Percentiles rank a stretch among this genome's conserved stretches.
These are phyloP conservation scores for Brassica carinata DNA, from an alignment of 345 rosid species.

Conservation along the genomic window DNA sequence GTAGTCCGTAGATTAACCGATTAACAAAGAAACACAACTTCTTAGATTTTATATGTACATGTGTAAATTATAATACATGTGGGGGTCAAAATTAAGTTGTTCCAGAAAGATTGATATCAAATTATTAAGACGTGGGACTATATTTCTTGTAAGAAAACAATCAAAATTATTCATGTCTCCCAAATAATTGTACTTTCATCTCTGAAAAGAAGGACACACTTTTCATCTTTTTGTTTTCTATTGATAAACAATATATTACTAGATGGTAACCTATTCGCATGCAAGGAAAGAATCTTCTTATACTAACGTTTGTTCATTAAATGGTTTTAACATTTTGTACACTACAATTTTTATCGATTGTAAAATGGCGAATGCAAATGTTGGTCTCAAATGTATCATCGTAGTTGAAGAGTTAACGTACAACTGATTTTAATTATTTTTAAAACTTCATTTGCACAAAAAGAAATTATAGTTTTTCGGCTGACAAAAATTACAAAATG, in stretches of 20 bases:
- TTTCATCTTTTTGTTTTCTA: slow-evolving; percentile 10
- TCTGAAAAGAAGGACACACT: slow-evolving; percentile 30
- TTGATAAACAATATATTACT: not conserved
- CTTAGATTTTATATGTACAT: not conserved
- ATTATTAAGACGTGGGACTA: slow-evolving; percentile 39
- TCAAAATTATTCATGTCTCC: slow-evolving; percentile 12
- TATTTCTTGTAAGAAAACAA: slow-evolving; percentile 18
- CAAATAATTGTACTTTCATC: slow-evolving; percentile 33
- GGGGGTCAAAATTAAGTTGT: slow-evolving; percentile 34
- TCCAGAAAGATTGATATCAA: slow-evolving; percentile 29
- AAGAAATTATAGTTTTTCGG: too few relatives aligned
- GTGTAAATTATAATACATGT: not conserved
- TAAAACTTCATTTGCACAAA: too few relatives aligned
- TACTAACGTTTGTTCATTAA: too few relatives aligned
- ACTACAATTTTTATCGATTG: too few relatives aligned
- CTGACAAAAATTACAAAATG: too few relatives aligned
- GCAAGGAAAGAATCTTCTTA: too few relatives aligned
- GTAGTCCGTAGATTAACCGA: not conserved
- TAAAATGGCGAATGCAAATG: too few relatives aligned
- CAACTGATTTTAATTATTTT: too few relatives aligned
- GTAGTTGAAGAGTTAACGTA: too few relatives aligned
- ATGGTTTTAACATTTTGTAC: too few relatives aligned
- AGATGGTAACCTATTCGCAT: too few relatives aligned
- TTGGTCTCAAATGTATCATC: too few relatives aligned
- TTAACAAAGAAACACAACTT: not conserved